These are phyloP conservation scores for Stephanocyclus meneghinianus DNA, from an alignment of 352 stramenopile genomes.

Conservation along the genomic window DNA sequence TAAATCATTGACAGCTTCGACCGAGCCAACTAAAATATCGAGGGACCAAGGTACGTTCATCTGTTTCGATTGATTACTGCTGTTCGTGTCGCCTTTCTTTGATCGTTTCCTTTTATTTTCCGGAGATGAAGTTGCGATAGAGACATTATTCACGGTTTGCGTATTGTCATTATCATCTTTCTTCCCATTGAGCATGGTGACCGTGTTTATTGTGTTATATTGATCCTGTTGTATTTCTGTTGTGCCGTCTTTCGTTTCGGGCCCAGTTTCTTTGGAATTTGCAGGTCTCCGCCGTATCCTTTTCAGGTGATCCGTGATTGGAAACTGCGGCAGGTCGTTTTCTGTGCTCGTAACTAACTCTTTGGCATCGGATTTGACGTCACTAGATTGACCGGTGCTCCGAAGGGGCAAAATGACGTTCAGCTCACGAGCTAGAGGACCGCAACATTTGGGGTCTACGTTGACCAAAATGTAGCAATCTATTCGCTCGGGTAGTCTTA, in stretches of 20 bases:
- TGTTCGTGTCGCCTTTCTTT: slow-evolving; percentile 24
- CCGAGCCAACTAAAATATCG: slow-evolving; percentile 40
- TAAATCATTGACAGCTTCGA: slow-evolving; percentile 23
- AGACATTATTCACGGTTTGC: not conserved
- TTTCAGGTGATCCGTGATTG: slow-evolving; percentile 42
- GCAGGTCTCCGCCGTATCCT: slow-evolving; percentile 32
- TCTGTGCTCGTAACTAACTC: not conserved
- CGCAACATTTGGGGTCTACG: slow-evolving; percentile 34
- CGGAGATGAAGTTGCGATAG: not conserved
- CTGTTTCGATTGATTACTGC: slow-evolving; percentile 23
- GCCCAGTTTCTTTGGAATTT: slow-evolving; percentile 21
- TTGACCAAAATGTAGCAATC: slow-evolving; percentile 42
- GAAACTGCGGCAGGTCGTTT: slow-evolving; percentile 3
- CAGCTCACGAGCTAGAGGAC: slow-evolving; percentile 31
- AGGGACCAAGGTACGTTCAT: slow-evolving; percentile 25
- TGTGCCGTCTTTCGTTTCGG: not conserved
- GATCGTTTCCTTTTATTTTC: not conserved
- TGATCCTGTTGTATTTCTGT: not conserved
- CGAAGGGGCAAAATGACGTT: slow-evolving; percentile 37
- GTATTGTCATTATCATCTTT: not conserved
- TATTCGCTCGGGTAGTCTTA: slow-evolving; percentile 26
- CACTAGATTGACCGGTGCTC: not conserved
- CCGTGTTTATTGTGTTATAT: not conserved
- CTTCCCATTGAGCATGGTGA: not conserved
- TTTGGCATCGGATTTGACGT: not conserved